These are phyloP conservation scores for Solanum hybrid DNA, from an alignment of 305 asterid species.

Conservation along the genomic window DNA sequence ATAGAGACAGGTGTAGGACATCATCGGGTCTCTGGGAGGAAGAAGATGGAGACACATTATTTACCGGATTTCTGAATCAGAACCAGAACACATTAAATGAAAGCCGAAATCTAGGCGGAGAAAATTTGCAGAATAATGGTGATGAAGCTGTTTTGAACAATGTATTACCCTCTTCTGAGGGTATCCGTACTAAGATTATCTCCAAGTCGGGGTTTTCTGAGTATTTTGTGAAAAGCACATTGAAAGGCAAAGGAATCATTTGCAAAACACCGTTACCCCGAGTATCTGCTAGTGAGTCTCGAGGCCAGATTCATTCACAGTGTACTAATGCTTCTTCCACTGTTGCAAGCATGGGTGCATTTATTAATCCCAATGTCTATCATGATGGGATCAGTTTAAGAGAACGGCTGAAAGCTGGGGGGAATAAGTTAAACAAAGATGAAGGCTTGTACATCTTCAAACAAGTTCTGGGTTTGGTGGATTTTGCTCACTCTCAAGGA, in stretches of 20 bases:
- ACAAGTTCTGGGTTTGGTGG: slow-evolving; percentile 72
- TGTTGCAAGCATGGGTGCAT: slow-evolving; percentile 3
- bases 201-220: slow-evolving; percentile 38
- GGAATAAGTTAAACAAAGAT: slow-evolving; percentile 42
- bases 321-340: not conserved
- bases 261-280: slow-evolving; percentile 14
- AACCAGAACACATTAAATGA: slow-evolving; percentile 24
- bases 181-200: slow-evolving; percentile 29
- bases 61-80: slow-evolving; percentile 37
- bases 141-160: slow-evolving; percentile 30
- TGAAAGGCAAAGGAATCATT: slow-evolving; percentile 34
- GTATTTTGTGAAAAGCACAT: slow-evolving; percentile 26
- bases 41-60: slow-evolving; percentile 28
- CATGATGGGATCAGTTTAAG: slow-evolving; percentile 55
- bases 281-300: slow-evolving; percentile 13
- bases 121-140: slow-evolving; percentile 27
- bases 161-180: slow-evolving; percentile 44
- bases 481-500: slow-evolving; percentile 67
- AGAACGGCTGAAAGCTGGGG: slow-evolving; percentile 63
- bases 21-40: slow-evolving; percentile 46
- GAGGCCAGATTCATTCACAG: slow-evolving; percentile 8
- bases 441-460: slow-evolving; percentile 64
- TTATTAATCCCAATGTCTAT: slow-evolving; percentile 18
- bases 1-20: slow-evolving; percentile 48
- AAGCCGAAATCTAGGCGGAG: slow-evolving; percentile 21